Evolutionary conservation across 768 basidiomycete genomes (phyloP), one percentile per base, ranked within the genome.

Genomic region (Tephrocybe sp.): DNA sequence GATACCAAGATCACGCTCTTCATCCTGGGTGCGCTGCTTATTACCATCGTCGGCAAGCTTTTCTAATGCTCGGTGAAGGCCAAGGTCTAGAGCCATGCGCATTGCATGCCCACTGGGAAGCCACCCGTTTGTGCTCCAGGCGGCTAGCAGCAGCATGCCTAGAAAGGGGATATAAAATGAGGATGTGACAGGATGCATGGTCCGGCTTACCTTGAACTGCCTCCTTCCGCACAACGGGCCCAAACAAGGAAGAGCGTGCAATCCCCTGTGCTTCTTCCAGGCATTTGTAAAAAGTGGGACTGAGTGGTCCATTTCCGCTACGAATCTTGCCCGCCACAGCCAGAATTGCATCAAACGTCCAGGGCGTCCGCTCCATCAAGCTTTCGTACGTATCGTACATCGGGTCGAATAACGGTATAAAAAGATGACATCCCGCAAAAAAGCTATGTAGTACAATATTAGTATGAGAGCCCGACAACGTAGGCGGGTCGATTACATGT

Each of bases 221-320:
- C 70, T 97, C 94, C 69, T 95, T 95, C 63, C 91, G 76, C 33
- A 94, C 92, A 33, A 94, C 84, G 41, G 94, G 92, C 13, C 94
- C 93, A 61, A 97, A 97, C 33, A 97, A 77, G 5, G 91, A 91
- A 23, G 89, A 92, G 33, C 94, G 80, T 36, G 94, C 94, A 58
- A 97, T 95, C 40, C 93, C 92, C 65, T 95, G 94, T 21, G 94
- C 93, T 70, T 97, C 93, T 64, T 95, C 93, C 37, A 95, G 74
- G 63, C 89, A 90, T 62, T 85, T 85, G 74, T 94, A 93, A 68
- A 93, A 94, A 0, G 91, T 88, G 39, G 85, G 77, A 53, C 82
- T 84, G 36, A 91, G 82, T 24, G 88, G 88, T 25, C 91, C 89
- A 60, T 87, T 92, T 19, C 93, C 94, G 55, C 89, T 88, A 61